phyloP scores from a whole-genome alignment of 176 grass and related monocot genomes.

The Otatea glauca region DNA sequence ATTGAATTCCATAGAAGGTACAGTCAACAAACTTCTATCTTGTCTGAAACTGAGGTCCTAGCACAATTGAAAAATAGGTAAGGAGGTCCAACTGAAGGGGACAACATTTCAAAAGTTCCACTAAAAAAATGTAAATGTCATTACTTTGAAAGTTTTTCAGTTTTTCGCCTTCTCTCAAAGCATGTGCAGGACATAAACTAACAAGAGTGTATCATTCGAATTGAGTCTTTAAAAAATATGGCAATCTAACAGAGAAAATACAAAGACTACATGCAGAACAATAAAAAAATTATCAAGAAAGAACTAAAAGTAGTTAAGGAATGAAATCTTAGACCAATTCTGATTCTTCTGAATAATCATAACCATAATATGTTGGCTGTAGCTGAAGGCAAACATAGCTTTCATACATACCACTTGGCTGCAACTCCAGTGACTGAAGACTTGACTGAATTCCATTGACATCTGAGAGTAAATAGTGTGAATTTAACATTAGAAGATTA shows the following conservation, averaged over 20 bases:
- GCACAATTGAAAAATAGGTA: neutral
- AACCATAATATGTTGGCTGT: neutral
- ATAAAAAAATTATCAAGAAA: neutral
- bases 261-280: neutral
- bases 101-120: neutral
- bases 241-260: neutral
- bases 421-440: slow-evolving; percentile 37
- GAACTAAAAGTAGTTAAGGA: neutral
- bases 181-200: neutral
- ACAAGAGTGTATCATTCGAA: neutral
- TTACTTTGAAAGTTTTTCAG: neutral
- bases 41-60: neutral
- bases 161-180: neutral
- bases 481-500: slow-evolving; percentile 6
- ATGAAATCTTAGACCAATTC: neutral
- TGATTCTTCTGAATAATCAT: slow-evolving; percentile 10
- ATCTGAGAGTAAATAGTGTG: slow-evolving; percentile 23
- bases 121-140: neutral
- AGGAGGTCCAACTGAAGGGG: neutral
- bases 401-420: slow-evolving; percentile 18
- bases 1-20: neutral
- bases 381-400: slow-evolving; percentile 3
- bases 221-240: neutral
- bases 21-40: neutral
- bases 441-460: slow-evolving; percentile 29